Percentiles rank a stretch among this genome's conserved stretches.
phyloP scores from a whole-genome alignment of 305 asterid species.

The Fraxinus paxiana region DNA sequence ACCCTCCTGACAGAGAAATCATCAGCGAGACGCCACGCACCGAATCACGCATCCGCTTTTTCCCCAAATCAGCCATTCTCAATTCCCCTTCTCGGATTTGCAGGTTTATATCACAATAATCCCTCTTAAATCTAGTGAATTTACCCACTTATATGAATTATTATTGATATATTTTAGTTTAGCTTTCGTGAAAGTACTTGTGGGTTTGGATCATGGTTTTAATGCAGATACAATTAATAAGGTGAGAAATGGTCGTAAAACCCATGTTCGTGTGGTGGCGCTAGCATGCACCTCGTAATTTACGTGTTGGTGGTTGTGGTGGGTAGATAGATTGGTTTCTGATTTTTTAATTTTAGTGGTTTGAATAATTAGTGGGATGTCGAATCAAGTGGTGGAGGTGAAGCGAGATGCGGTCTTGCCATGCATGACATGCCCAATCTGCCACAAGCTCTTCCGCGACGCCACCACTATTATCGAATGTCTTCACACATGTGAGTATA shows the following conservation, averaged over 20 bases:
- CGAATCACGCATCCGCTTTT: slow-evolving; percentile 13
- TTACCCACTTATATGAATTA: slow-evolving; percentile 11
- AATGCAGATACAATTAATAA: slow-evolving; percentile 35
- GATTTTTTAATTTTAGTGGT: slow-evolving; percentile 29
- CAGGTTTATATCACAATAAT: slow-evolving; percentile 22
- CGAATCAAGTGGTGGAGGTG: slow-evolving; percentile 29
- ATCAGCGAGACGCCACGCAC: slow-evolving; percentile 18
- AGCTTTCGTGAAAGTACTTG: slow-evolving; percentile 21
- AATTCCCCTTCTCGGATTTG: slow-evolving; percentile 30
- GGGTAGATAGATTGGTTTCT: neutral
- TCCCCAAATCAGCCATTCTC: slow-evolving; percentile 27
- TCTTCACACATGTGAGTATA: slow-evolving; percentile 31
- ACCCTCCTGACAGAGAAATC: slow-evolving; percentile 26
- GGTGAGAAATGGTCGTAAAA: slow-evolving; percentile 38
- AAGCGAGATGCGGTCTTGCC: slow-evolving; percentile 22
- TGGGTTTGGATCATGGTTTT: slow-evolving; percentile 27
- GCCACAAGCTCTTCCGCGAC: slow-evolving; percentile 30
- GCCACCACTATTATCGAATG: slow-evolving; percentile 36
- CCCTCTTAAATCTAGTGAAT: slow-evolving; percentile 23
- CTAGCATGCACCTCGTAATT: slow-evolving; percentile 45
- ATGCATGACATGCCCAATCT: slow-evolving; percentile 39
- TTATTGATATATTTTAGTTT: neutral
- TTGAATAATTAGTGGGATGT: slow-evolving; percentile 22
- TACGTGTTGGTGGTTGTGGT: slow-evolving; percentile 28
- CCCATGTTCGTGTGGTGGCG: slow-evolving; percentile 29